These are phyloP conservation scores for Mortierella sp. DNA, from an alignment of 371 early-diverging fungal species.

Conservation along the genomic window DNA sequence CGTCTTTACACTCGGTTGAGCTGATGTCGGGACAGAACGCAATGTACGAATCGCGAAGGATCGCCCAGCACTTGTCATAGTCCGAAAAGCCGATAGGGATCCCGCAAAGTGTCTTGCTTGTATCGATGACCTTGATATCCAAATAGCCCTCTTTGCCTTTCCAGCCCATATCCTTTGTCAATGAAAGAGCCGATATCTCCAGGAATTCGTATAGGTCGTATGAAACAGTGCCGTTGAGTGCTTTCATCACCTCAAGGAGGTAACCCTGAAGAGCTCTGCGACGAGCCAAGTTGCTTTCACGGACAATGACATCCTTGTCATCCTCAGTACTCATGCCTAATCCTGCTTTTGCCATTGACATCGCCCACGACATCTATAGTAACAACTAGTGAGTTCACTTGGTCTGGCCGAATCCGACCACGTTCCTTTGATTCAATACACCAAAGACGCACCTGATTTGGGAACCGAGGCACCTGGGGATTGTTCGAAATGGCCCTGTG, in stretches of 20 bases:
- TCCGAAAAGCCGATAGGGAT: conserved; percentile 26
- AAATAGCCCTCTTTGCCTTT: conserved; percentile 87
- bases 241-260: conserved; percentile 62
- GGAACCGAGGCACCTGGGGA: conserved; percentile 72
- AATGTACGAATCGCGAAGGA: conserved; percentile 80
- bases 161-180: conserved; percentile 84
- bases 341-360: conserved; percentile 28
- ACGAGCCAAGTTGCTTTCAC: conserved; percentile 62
- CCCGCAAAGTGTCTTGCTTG: conserved; percentile 55
- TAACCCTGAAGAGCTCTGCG: conserved; percentile 73
- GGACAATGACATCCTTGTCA: conserved; percentile 15
- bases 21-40: conserved; percentile 67
- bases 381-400: no score
- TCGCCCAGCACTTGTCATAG: conserved; percentile 79
- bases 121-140: conserved; percentile 63
- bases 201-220: conserved; percentile 83
- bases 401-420: no score
- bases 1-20: conserved; percentile 69
- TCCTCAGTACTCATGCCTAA: conserved; percentile 36
- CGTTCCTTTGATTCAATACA: no score
- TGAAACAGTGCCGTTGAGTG: conserved; percentile 69
- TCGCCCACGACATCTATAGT: no score
- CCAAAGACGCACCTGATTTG: conserved; percentile 65
- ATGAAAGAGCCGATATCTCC: conserved; percentile 79
- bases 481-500: no score